Evolutionary conservation across 306 rosid species (phyloP).

Genomic region (Ammopiptanthus mongolicus): DNA sequence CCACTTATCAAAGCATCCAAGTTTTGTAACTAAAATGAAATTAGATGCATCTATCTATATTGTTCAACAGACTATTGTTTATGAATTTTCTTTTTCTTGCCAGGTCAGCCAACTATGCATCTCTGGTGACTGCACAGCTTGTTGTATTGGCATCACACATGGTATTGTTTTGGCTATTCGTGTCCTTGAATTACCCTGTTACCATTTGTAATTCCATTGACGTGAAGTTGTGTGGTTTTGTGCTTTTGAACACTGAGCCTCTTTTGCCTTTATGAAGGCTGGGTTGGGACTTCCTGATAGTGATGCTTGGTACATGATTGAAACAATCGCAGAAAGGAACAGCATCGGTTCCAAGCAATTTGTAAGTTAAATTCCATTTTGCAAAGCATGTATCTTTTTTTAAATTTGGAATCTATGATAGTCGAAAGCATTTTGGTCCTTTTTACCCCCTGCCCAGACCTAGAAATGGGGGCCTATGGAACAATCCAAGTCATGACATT

Average conservation of each 20-base stretch:
- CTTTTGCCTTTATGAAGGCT: constrained; percentile 51
- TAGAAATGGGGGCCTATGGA: not conserved
- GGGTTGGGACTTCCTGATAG: constrained; percentile 91
- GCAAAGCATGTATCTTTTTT: not conserved
- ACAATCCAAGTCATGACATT: not conserved
- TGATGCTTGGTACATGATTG: constrained; percentile 96
- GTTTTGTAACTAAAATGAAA: not conserved
- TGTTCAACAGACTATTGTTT: constrained; percentile 2
- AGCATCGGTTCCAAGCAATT: constrained; percentile 89
- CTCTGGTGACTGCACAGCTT: constrained; percentile 85
- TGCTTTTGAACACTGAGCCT: constrained; percentile 19
- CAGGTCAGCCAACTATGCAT: constrained; percentile 88
- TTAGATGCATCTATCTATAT: constrained; percentile 3
- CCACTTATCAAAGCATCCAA: not conserved
- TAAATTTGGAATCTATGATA: not conserved
- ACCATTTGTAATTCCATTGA: not conserved
- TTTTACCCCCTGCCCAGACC: not conserved
- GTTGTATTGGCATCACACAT: constrained; percentile 79
- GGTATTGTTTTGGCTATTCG: constrained; percentile 48
- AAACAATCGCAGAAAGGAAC: constrained; percentile 89
- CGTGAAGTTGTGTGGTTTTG: not conserved
- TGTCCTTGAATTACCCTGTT: constrained; percentile 6
- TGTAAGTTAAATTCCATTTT: constrained; percentile 48
- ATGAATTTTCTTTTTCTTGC: constrained; percentile 10
- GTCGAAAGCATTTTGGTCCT: constrained; percentile 2